phyloP scores from a whole-genome alignment of 495 filamentous ascomycete genomes.

The Hyphodiscus hymeniophilus region DNA sequence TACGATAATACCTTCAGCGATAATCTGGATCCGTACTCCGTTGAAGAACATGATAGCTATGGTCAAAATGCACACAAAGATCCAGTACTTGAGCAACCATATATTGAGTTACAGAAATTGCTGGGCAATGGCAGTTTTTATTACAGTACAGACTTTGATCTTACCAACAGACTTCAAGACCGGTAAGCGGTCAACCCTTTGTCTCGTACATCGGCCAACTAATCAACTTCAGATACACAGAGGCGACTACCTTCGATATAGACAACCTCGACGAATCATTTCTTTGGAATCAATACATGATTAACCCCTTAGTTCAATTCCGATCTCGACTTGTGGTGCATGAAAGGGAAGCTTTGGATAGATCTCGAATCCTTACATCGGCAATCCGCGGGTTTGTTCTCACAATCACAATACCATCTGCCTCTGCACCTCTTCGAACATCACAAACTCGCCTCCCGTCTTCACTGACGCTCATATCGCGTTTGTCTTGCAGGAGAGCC shows the following conservation, averaged over 20 bases:
- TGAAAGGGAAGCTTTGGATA: slow-evolving; percentile 69
- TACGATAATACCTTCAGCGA: slow-evolving; percentile 72
- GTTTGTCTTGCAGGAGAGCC: slow-evolving; percentile 83
- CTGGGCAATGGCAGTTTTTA: slow-evolving; percentile 95
- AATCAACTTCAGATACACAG: slow-evolving; percentile 33
- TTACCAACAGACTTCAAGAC: slow-evolving; percentile 89
- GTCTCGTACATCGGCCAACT: slow-evolving; percentile 6
- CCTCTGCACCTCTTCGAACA: slow-evolving; percentile 37
- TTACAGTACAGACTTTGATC: slow-evolving; percentile 93
- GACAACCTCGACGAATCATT: slow-evolving; percentile 82
- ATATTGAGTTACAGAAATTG: slow-evolving; percentile 80
- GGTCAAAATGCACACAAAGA: slow-evolving; percentile 53
- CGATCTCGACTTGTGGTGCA: slow-evolving; percentile 64
- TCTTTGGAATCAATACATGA: slow-evolving; percentile 98
- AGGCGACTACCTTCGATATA: slow-evolving; percentile 61
- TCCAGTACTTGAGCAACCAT: slow-evolving; percentile 71
- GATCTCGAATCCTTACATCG: slow-evolving; percentile 80
- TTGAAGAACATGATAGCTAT: slow-evolving; percentile 40
- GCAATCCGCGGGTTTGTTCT: slow-evolving; percentile 88
- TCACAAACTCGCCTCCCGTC: slow-evolving; percentile 69
- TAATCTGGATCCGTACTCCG: slow-evolving; percentile 34
- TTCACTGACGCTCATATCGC: slow-evolving; percentile 78
- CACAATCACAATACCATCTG: slow-evolving; percentile 70
- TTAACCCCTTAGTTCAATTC: slow-evolving; percentile 81
- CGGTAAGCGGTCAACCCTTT: slow-evolving; percentile 43